Evolutionary conservation across 2,329 filamentous ascomycete genomes (phyloP), one percentile per base, ranked within the genome.

Genomic region (Akanthomyces uredinophilus): DNA sequence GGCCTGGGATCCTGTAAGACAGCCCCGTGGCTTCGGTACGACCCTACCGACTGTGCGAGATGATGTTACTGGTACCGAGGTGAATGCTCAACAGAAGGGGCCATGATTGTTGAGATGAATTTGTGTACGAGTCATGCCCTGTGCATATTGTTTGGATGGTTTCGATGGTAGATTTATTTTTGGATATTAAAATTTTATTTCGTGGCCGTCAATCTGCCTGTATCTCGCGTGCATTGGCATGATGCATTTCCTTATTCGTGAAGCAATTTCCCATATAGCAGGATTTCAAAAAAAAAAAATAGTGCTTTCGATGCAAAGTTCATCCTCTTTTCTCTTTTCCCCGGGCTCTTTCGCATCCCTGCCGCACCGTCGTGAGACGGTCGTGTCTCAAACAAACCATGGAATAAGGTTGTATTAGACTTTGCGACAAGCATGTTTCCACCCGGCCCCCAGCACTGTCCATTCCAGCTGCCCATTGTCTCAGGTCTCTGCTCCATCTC

Each of bases 341-440:
- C 32, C 53, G 7, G 39, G 18, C 4, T 5, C 5, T 46, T 14
- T 27, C 20, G 24, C 11, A 41, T 2, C 11, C 27, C 53, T 27
- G 4, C 32, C 39, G n/a, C 20, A 27, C 22, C 10, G 32, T 24
- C 10, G 51, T 47, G 43, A 47, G 24, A 49, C n/a, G n/a, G n/a
- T 39, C 13, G 27, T 60, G 57, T 60, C 57, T 60, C 57, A 60
- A n/a, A 52, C n/a, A 35, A 3, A 43, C 20, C 43, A 39, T 27
- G 41, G 29, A 4, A 35, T 60, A 60, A 60, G 57, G 39, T 60
- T 60, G 57, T 60, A 60, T 32, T 60, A 60, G 37, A 52, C 47
- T 60, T 44, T 20, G 18, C 41, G n/a, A n/a, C 41, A 20, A n/a
- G 41, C 20, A 5, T 49, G 22, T 27, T 27, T 18, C 11, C 11